phyloP scores from a whole-genome alignment of 805 yeast species.

The Candida saitoana region DNA sequence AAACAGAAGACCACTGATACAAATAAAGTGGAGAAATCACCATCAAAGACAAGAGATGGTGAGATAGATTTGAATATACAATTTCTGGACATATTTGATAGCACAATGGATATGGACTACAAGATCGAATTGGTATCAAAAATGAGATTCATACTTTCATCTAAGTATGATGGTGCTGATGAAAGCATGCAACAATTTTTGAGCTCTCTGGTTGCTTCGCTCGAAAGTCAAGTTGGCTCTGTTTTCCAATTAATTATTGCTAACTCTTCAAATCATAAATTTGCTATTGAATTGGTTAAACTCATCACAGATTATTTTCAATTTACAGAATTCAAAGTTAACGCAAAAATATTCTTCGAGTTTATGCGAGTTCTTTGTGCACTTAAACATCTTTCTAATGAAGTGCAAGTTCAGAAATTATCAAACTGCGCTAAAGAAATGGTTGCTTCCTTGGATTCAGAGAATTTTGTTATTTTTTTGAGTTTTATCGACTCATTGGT shows the following conservation, averaged over 20 bases:
- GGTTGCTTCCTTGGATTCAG: not conserved
- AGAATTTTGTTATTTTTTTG: not conserved
- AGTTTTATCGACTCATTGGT: not conserved
- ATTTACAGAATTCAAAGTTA: not conserved
- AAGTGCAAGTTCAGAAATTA: not conserved
- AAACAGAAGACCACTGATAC: too few relatives aligned
- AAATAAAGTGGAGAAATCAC: not conserved
- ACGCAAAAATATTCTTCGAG: not conserved
- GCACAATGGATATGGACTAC: not conserved
- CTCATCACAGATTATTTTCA: not conserved
- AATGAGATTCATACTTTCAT: constrained; percentile 9
- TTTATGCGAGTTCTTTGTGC: not conserved
- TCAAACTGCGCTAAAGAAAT: not conserved
- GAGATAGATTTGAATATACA: not conserved
- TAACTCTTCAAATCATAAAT: not conserved
- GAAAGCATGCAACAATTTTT: not conserved
- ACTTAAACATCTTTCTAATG: not conserved
- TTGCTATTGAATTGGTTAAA: not conserved
- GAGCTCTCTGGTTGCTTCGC: not conserved
- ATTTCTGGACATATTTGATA: not conserved
- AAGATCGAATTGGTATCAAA: constrained; percentile 5
- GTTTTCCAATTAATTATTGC: not conserved
- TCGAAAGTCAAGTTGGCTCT: not conserved
- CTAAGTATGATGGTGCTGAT: constrained; percentile 7
- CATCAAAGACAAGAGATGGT: not conserved